Evolutionary conservation across 2,329 filamentous ascomycete genomes (phyloP).

Genomic region (Cordyceps pruinosa): DNA sequence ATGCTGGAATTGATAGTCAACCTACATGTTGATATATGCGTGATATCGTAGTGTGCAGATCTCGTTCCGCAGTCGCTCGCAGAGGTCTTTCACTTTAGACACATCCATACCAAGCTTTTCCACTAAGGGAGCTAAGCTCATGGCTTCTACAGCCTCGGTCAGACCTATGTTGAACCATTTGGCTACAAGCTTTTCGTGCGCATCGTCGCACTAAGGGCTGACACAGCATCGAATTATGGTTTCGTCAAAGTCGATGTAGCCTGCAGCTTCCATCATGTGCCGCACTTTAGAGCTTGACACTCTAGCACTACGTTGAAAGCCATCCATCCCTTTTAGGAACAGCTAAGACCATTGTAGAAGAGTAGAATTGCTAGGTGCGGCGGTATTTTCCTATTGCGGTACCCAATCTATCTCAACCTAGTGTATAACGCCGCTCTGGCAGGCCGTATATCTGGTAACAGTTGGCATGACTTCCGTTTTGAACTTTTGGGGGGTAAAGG

Average conservation of each 20-base stretch:
- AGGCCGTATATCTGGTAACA: slow-evolving; percentile 61
- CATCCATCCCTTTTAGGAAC: slow-evolving; percentile 60
- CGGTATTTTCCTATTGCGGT: slow-evolving; percentile 63
- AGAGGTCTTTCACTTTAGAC: slow-evolving; percentile 56
- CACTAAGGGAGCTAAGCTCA: slow-evolving; percentile 68
- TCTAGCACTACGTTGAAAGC: slow-evolving; percentile 58
- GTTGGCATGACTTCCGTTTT: background rate
- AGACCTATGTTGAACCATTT: slow-evolving; percentile 80
- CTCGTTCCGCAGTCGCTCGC: slow-evolving; percentile 44
- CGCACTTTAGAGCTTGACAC: slow-evolving; percentile 44
- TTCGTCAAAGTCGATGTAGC: slow-evolving; percentile 75
- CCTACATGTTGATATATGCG: slow-evolving; percentile 73
- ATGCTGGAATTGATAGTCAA: too few relatives aligned
- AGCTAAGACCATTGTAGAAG: slow-evolving; percentile 64
- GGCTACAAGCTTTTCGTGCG: slow-evolving; percentile 60
- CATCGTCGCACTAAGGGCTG: slow-evolving; percentile 64
- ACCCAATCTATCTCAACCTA: slow-evolving; percentile 84
- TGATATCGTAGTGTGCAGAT: slow-evolving; percentile 57
- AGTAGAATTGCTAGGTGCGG: slow-evolving; percentile 48
- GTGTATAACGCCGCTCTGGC: slow-evolving; percentile 71
- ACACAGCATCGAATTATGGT: slow-evolving; percentile 62
- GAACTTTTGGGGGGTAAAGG: too few relatives aligned
- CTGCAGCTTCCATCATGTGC: slow-evolving; percentile 56
- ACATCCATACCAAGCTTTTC: slow-evolving; percentile 39
- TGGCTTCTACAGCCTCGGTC: slow-evolving; percentile 62